A percentile compares a stretch with the other conserved stretches of the same genome.
phyloP scores from a whole-genome alignment of 2,329 filamentous ascomycete genomes.

The Thielaviopsis euricoi region DNA sequence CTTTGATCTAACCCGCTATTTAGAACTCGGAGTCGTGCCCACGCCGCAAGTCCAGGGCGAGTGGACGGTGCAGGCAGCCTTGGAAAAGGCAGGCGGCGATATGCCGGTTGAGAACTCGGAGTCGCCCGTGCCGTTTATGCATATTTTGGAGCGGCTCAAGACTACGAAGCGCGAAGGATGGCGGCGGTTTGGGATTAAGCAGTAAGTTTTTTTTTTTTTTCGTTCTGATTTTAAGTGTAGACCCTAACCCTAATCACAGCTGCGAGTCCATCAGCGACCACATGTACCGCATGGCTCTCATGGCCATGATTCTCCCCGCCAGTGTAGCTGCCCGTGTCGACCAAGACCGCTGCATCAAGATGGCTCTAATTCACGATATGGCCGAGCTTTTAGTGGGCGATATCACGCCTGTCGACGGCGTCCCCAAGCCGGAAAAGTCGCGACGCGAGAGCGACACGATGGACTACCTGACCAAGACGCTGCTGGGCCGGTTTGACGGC shows the following conservation, averaged over 20 bases:
- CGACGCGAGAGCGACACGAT: conserved; percentile 77
- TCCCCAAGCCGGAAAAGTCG: conserved; percentile 76
- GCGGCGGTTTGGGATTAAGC: conserved; percentile 65
- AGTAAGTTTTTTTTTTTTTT: conserved; percentile 22
- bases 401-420: conserved; percentile 81
- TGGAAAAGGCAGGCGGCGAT: conserved; percentile 18
- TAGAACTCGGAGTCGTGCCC: conserved; percentile 15
- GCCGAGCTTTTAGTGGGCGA: conserved; percentile 89
- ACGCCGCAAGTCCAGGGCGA: conserved; percentile 15
- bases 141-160: conserved; percentile 85
- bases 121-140: conserved; percentile 83
- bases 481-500: conserved; percentile 63
- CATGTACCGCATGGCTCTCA: conserved; percentile 99
- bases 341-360: conserved; percentile 71
- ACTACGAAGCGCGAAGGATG: conserved; percentile 94
- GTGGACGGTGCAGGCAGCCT: conserved; percentile 15
- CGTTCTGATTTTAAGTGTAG: neutral
- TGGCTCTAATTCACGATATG: conserved; percentile 97
- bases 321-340: conserved; percentile 57
- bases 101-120: conserved; percentile 37
- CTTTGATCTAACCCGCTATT: neutral
- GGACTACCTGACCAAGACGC: conserved; percentile 63
- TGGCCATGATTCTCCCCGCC: conserved; percentile 79
- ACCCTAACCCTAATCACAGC: conserved; percentile 19
- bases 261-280: conserved; percentile 93